phyloP scores from a whole-genome alignment of 371 early-diverging fungal species.

The Mucor circinelloides region DNA sequence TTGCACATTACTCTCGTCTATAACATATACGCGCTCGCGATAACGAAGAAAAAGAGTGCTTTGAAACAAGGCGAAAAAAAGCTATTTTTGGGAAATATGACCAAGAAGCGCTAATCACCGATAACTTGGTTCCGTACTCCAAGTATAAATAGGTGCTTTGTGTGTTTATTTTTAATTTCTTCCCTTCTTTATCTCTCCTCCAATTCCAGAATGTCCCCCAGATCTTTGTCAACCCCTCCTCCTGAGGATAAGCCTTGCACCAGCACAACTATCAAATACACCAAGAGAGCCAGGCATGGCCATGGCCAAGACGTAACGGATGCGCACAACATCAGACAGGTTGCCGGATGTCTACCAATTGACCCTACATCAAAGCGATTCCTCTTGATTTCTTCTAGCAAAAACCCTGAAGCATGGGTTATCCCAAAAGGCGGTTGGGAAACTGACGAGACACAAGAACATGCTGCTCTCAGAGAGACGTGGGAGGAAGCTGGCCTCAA shows the following conservation, averaged over 20 bases:
- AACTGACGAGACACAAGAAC: conserved; percentile 64
- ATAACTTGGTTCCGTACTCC: neutral
- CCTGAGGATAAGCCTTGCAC: conserved; percentile 2
- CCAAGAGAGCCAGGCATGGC: conserved; percentile 48
- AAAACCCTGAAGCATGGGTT: conserved; percentile 57
- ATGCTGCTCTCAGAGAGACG: conserved; percentile 67
- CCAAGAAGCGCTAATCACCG: neutral
- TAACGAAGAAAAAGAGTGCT: neutral
- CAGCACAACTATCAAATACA: conserved; percentile 29
- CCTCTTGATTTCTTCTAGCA: conserved; percentile 57
- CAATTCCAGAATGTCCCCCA: neutral
- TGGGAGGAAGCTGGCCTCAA: conserved; percentile 71
- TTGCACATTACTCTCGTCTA: no score
- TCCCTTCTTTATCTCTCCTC: neutral
- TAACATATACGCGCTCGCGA: no score
- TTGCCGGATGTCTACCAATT: conserved; percentile 66
- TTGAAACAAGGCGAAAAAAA: neutral
- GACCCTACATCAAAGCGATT: conserved; percentile 53
- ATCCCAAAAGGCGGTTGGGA: conserved; percentile 76
- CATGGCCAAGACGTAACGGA: conserved; percentile 41
- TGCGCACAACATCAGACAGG: conserved; percentile 45
- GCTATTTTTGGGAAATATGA: neutral
- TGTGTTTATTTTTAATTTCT: neutral
- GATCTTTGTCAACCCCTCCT: conserved; percentile 9
- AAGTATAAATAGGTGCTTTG: neutral